Conservation (phyloP, 257 asterid genomes). For the Verbena officinalis region DNA sequence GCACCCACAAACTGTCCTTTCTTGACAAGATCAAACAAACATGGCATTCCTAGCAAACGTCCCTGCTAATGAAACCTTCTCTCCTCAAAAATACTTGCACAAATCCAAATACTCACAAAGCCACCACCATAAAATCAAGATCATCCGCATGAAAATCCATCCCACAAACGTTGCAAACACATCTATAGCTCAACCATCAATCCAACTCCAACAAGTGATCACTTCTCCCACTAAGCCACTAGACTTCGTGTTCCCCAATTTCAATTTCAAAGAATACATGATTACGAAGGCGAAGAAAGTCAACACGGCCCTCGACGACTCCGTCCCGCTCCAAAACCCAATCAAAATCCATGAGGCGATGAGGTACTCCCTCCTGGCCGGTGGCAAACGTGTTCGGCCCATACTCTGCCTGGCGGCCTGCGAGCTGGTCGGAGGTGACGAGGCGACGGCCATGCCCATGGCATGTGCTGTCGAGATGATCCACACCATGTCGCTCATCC, state of each 20-base stretch:
- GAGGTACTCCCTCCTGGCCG: slow-evolving; percentile 74
- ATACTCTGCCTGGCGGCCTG: slow-evolving; percentile 69
- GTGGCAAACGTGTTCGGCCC: slow-evolving; percentile 68
- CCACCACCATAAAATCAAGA: background rate
- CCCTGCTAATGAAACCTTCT: slow-evolving; percentile 29
- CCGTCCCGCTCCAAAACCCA: slow-evolving; percentile 62
- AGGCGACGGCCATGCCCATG: slow-evolving; percentile 46
- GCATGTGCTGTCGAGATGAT: slow-evolving; percentile 76
- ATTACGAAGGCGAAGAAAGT: slow-evolving; percentile 39
- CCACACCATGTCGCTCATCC: slow-evolving; percentile 75
- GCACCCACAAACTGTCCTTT: background rate
- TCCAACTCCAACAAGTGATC: slow-evolving; percentile 30
- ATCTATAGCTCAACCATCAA: slow-evolving; percentile 15
- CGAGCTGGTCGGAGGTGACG: slow-evolving; percentile 62
- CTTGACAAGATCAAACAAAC: slow-evolving; percentile 5
- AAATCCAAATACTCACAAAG: slow-evolving; percentile 6
- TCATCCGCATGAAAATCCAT: slow-evolving; percentile 31
- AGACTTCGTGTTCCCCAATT: slow-evolving; percentile 33
- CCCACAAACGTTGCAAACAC: slow-evolving; percentile 36
- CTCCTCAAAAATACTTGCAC: slow-evolving; percentile 27
- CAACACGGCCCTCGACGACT: slow-evolving; percentile 56
- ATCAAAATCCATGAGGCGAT: slow-evolving; percentile 60
- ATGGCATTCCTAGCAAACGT: slow-evolving; percentile 49
- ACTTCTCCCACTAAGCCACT: background rate
- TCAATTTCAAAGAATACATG: slow-evolving; percentile 57